phyloP scores from a whole-genome alignment of 257 asterid genomes.

The Mitragyna speciosa region DNA sequence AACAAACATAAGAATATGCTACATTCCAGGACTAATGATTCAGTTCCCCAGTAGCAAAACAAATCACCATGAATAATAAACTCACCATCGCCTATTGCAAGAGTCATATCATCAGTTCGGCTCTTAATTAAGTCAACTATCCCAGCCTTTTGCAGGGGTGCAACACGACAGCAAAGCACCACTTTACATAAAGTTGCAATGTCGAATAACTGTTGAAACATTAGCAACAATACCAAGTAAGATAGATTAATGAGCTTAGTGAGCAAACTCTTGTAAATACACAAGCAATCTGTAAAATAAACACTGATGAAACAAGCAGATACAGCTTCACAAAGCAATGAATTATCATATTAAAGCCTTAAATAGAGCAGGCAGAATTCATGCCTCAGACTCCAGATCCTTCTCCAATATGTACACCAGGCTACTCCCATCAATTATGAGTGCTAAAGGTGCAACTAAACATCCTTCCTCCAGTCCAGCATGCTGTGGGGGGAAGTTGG shows the following conservation, averaged over 20 bases:
- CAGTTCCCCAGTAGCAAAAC: not conserved
- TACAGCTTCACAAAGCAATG: not conserved
- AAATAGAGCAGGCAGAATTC: slow-evolving; percentile 22
- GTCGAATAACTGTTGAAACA: slow-evolving; percentile 71
- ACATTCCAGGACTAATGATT: slow-evolving; percentile 43
- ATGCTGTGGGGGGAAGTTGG: slow-evolving; percentile 39
- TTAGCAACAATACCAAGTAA: slow-evolving; percentile 29
- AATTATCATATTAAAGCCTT: not conserved
- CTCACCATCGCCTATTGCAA: slow-evolving; percentile 99
- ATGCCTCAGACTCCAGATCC: slow-evolving; percentile 82
- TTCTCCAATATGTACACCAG: slow-evolving; percentile 92
- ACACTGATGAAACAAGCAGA: slow-evolving; percentile 13
- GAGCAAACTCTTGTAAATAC: slow-evolving; percentile 11
- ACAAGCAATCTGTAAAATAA: slow-evolving; percentile 2
- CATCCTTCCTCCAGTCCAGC: slow-evolving; percentile 46
- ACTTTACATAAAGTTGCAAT: slow-evolving; percentile 86
- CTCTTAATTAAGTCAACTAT: slow-evolving; percentile 88
- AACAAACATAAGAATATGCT: slow-evolving; percentile 34
- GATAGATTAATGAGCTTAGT: slow-evolving; percentile 16
- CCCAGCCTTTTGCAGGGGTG: slow-evolving; percentile 99
- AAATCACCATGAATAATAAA: slow-evolving; percentile 23
- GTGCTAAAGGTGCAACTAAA: slow-evolving; percentile 65
- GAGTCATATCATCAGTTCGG: slow-evolving; percentile 94
- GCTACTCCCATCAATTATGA: slow-evolving; percentile 97
- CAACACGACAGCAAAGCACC: slow-evolving; percentile 97